Conservation (phyloP, 169 alveolate genomes). For the Toxoplasma gondii region DNA sequence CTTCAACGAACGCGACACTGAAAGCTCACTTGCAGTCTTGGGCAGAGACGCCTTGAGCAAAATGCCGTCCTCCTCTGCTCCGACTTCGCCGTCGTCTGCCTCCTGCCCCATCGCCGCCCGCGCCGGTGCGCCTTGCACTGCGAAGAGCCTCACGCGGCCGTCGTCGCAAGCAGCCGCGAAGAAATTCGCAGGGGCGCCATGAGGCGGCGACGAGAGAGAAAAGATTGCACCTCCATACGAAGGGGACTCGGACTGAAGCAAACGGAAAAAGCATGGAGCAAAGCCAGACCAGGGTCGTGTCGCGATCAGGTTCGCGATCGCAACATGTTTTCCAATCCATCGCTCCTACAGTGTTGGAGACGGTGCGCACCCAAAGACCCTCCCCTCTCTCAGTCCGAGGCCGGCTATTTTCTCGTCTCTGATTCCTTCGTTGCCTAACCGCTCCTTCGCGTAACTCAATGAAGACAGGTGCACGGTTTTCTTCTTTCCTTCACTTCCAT, state of each 20-base stretch:
- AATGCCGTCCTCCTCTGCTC: conserved; percentile 15
- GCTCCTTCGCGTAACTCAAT: too few relatives aligned
- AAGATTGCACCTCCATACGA: conserved; percentile 64
- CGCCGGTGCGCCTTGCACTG: conserved; percentile 41
- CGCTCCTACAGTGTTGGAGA: too few relatives aligned
- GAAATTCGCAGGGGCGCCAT: conserved; percentile 5
- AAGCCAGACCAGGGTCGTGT: neutral
- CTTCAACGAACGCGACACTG: too few relatives aligned
- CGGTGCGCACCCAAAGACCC: too few relatives aligned
- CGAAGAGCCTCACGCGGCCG: conserved; percentile 66
- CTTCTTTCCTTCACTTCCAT: too few relatives aligned
- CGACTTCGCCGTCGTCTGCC: neutral
- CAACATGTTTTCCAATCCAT: neutral
- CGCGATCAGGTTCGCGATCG: neutral
- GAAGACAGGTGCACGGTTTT: too few relatives aligned
- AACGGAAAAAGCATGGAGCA: neutral
- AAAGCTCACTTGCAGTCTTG: conserved; percentile 33
- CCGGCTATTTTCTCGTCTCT: too few relatives aligned
- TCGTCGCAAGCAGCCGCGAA: conserved; percentile 70
- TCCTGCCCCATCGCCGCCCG: conserved; percentile 8
- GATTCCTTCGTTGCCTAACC: too few relatives aligned
- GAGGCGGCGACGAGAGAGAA: conserved; percentile 45
- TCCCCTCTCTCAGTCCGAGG: too few relatives aligned
- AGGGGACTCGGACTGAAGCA: conserved; percentile 47
- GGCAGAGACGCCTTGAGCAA: conserved; percentile 26